Percentiles rank a stretch among this genome's conserved stretches.
phyloP scores from a whole-genome alignment of 192 early-diverging fungal species.

The Rhizophagus clarus region DNA sequence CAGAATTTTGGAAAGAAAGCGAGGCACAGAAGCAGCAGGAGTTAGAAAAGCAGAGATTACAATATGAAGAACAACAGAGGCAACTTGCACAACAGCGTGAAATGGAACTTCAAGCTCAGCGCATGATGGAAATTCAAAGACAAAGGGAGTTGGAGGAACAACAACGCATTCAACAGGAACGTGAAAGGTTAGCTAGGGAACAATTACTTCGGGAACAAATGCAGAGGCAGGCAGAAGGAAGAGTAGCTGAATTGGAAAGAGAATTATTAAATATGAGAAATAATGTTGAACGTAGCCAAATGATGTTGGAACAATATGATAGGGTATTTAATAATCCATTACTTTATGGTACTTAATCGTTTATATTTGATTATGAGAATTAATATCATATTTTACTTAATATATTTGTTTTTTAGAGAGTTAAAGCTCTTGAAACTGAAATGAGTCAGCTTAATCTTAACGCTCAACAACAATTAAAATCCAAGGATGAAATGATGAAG shows the following conservation, averaged over 20 bases:
- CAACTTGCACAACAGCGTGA: constrained; percentile 64
- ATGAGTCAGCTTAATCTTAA: constrained; percentile 69
- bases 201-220: constrained; percentile 80
- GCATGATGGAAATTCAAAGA: constrained; percentile 60
- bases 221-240: constrained; percentile 76
- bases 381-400: neutral
- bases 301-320: constrained; percentile 87
- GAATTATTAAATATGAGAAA: constrained; percentile 77
- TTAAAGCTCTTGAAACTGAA: constrained; percentile 85
- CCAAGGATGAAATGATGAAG: constrained; percentile 85
- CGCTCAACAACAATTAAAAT: constrained; percentile 70
- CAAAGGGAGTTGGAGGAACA: constrained; percentile 78
- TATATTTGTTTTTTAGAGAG: constrained; percentile 52
- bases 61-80: constrained; percentile 61
- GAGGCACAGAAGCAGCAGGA: constrained; percentile 65
- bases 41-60: constrained; percentile 68
- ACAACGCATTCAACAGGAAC: constrained; percentile 71
- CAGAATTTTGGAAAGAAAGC: constrained; percentile 63
- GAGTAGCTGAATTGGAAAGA: constrained; percentile 76
- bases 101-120: constrained; percentile 53
- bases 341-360: constrained; percentile 20
- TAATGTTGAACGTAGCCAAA: constrained; percentile 81
- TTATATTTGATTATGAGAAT: constrained; percentile 8
- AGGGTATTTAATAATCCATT: constrained; percentile 44
- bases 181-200: constrained; percentile 71